Evolutionary conservation across 2,329 filamentous ascomycete species (phyloP).

Genomic region (Penicillium concentricum): DNA sequence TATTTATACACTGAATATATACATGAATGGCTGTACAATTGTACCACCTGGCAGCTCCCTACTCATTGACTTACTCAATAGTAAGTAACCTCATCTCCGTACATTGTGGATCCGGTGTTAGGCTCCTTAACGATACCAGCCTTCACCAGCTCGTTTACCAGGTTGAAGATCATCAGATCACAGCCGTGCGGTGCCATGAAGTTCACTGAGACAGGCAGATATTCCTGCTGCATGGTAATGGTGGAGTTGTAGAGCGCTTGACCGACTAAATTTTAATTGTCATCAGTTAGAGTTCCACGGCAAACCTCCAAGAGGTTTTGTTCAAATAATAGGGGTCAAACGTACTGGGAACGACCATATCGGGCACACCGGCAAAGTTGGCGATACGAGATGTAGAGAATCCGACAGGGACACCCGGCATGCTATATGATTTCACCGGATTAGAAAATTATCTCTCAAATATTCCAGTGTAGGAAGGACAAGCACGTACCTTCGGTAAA

Average conservation of each 20-base stretch:
- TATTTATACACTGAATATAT: not conserved
- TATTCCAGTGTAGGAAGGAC: too few species aligned
- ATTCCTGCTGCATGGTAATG: conserved; percentile 48
- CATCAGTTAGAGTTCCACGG: not conserved
- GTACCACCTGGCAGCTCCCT: not conserved
- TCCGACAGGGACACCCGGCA: not conserved
- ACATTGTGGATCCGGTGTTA: not conserved
- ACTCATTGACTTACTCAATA: not conserved
- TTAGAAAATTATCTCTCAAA: not conserved
- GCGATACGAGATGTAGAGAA: not conserved
- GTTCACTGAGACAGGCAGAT: conserved; percentile 58
- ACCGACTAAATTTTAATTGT: conserved; percentile 23
- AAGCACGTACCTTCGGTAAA: not conserved
- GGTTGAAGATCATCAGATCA: conserved; percentile 57
- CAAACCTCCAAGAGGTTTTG: not conserved
- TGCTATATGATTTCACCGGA: not conserved
- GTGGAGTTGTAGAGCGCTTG: conserved; percentile 32
- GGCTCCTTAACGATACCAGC: not conserved
- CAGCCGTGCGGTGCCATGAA: conserved; percentile 60
- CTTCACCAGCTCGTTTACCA: conserved; percentile 51
- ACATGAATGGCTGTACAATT: not conserved
- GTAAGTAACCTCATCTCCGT: not conserved
- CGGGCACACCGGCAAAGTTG: not conserved
- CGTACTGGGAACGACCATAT: not conserved
- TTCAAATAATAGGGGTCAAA: not conserved